Evolutionary conservation across 1,284 basidiomycete genomes (phyloP), one percentile per base, ranked within the genome.

Genomic region (Pseudozyma sp.): DNA sequence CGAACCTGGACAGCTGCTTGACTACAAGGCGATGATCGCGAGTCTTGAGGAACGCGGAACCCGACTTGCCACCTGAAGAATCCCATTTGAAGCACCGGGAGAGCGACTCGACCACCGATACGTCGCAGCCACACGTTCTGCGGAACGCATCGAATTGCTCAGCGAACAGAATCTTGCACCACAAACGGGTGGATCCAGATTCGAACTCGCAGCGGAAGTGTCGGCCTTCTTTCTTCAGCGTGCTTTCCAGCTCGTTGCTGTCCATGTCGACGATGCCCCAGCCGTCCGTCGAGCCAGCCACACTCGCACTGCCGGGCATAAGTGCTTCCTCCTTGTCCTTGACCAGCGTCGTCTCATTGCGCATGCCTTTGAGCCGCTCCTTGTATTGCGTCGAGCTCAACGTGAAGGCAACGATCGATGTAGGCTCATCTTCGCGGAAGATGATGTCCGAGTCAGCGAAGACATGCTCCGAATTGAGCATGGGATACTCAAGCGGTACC

Each of bases 21-120:
- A 97, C 94, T 76, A 99, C 95, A 87, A 99, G 96, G 5, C 97
- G 93, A 84, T 98, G 95, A 84, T 99, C 97, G 93, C 78, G 43
- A 53, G 83, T 83, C 87, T 98, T 99, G 78, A 99, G 87, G 86
- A 99, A 99, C 0, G 93, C 94, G 7, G 94, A 96, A 12, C 96
- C 96, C 1, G 94, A 96, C 85, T 99, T 99, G 40, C 97, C 97
- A 34, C 97, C 97, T 59, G 89, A 92, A 1, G 94, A 92, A 83
- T 99, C 92, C 92, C 96, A 99, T 84, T 97, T 97, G 79, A 96
- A 89, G 85, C 97, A 99, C 9, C 97, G 89, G 2, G 96, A 91
- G 7, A 99, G 88, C 1, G 93, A 95, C 83, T 97, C 95, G 50
- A 98, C 90, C 87, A 98, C 93, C 77, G 92, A 93, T 81, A 92